Base-by-base conservation (phyloP, 2,329 filamentous ascomycete genomes). In the Aspergillus fijiensis region DNA sequence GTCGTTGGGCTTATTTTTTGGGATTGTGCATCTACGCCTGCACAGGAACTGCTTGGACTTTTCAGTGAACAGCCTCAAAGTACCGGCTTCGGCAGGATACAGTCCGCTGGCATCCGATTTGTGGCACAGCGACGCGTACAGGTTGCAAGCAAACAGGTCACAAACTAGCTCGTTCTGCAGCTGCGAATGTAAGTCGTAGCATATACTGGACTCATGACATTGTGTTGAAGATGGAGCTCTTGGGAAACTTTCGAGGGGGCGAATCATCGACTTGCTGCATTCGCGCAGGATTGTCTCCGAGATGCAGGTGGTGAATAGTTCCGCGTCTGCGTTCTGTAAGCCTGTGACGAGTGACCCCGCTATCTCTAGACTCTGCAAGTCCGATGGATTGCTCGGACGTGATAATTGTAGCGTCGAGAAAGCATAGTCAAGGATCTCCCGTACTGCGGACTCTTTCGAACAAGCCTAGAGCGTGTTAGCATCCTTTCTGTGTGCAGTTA, bases 81-180 rank as follows among this genome's bases (percentile, higher is more conserved):
- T 53, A 14, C 53, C 29, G 12, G 63, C 53, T 6, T 65, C 63
- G 16, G 55, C 21, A 14, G 53, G 33, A 7, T 49, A 39, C 9
- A 42, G 42, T 12, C 14, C n/a, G 3, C 56, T 25, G 31, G 58
- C 50, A 14, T 62, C 55, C 4, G 51, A 59, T 12, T 54, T 60
- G 16, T 51, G 57, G 3, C 59, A 58, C 2, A 70, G 42, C 11
- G 63, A 62, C 6, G 64, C 60, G 27, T 63, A 47, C 31, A 65
- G 63, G 57, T 69, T 71, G 27, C 74, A 60, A n/a, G 62, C 57
- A 29, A 72, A 64, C 2, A 74, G 12, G 5, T 69, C 66, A 31
- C 67, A 56, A 1, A 74, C 53, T 16, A 74, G 48, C 50, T 63
- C 58, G 35, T 75, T 74, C 14, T 72, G 67, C 16, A 60, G 23